Base-by-base conservation (phyloP, 2,329 filamentous ascomycete species). In the Cladosporium sp. region DNA sequence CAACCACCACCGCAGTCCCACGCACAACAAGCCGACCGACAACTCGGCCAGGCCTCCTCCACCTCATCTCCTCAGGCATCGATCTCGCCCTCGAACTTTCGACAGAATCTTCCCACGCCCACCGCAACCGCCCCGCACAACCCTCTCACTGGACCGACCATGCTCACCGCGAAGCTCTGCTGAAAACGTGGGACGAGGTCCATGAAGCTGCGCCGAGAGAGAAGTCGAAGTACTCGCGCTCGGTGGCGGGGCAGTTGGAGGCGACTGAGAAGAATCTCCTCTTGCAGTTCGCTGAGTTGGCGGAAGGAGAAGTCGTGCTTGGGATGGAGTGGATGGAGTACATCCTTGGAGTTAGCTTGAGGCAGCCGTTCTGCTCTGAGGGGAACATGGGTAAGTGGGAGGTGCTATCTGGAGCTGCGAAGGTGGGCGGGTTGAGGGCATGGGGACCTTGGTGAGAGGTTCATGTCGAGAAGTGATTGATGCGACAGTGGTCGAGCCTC, bases 401-500 rank as follows among this genome's bases (percentile, higher is more conserved):
- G 59, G 55, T 74, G 15, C 55, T 75, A 44, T 68, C 70, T 51
- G 65, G 66, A 41, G 69, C 70, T 63, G 62, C 26, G n/a, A 64
- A 58, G 52, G 52, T 64, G 30, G 68, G 67, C 18, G 73, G 71
- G 18, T 32, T 66, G 24, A 67, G 73, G 62, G 68, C 64, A 28
- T 75, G 73, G 73, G 73, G 73, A 24, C 73, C 73, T 14, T 75
- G 71, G 71, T 75, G 67, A 70, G 32, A 12, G 0, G 10, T 4
- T 5, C 3, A 34, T 34, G 52, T 8, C 2, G n/a, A 21, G n/a
- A 47, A 8, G n/a, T 47, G n/a, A 24, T 1, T 2, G 41, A 47
- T 11, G 4, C 3, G 5, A n/a, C 41, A 21, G 41, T 24, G 41
- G 8, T 11, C 4, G 14, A 21, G 8, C 8, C 1, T 4, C 8